Percentiles rank a stretch among this genome's conserved stretches.
Conservation (phyloP, 768 basidiomycete genomes). For the Russula earlei region DNA sequence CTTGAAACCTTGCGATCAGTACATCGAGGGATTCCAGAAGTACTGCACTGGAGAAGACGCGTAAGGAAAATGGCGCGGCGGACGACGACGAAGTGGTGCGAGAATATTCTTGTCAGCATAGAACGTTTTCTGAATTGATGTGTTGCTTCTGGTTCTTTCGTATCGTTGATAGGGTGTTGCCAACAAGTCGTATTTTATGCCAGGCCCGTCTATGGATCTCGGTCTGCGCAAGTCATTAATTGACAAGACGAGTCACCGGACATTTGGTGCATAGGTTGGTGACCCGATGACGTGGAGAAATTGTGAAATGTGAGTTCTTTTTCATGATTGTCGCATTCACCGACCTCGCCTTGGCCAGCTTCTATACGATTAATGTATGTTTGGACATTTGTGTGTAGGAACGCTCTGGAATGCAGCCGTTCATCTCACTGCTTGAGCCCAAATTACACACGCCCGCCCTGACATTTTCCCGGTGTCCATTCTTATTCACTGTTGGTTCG, state of each 20-base stretch:
- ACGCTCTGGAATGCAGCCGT: constrained; percentile 37
- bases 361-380: constrained; percentile 58
- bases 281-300: constrained; percentile 68
- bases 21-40: constrained; percentile 36
- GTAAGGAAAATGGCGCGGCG: constrained; percentile 19
- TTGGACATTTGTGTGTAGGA: background rate
- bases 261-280: constrained; percentile 71
- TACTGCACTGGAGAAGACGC: constrained; percentile 8
- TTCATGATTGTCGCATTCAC: background rate
- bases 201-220: constrained; percentile 69
- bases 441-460: constrained; percentile 75
- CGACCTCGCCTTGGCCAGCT: constrained; percentile 34
- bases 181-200: constrained; percentile 71
- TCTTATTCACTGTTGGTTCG: constrained; percentile 86
- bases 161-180: constrained; percentile 53
- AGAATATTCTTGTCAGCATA: constrained; percentile 14
- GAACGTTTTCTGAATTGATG: constrained; percentile 13
- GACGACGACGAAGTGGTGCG: constrained; percentile 25
- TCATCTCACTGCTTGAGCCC: constrained; percentile 71
- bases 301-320: constrained; percentile 64
- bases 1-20: constrained; percentile 59
- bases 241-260: constrained; percentile 72
- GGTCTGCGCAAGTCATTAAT: constrained; percentile 60
- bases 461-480: constrained; percentile 77
- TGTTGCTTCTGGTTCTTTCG: no score